Evolutionary conservation across 345 rosid species (phyloP), one percentile per base, ranked within the genome.

Genomic region (Eutrema heterophyllum): DNA sequence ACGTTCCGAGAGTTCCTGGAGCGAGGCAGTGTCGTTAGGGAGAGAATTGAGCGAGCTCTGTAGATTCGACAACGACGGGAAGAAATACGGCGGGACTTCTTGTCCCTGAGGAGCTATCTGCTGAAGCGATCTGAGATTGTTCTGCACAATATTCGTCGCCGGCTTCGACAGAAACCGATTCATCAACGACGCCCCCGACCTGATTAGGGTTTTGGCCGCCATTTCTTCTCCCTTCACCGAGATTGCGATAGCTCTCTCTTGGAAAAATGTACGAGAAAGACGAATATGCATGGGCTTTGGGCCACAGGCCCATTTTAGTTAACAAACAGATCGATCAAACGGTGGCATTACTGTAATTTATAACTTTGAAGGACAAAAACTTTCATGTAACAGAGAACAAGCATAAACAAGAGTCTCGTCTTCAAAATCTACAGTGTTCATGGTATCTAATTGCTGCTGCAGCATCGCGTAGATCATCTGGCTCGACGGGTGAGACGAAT

Each of bases 191-290:
- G 96, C 86, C 75, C 97, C 96, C n/a, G 75, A 73, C 39, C 84
- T 83, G 60, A 88, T 71, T 73, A 89, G 82, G 82, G 85, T 68
- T 85, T 84, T 93, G 35, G 92, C 69, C 80, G 97, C 86, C 98
- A 88, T 91, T 62, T 32, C 52, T 49, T 33, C 45, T 26, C 65
- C 38, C 67, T 69, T 53, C 67, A 38, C 60, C 71, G 70, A 62
- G 71, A 65, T 63, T 50, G 40, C 32, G 62, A 64, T 27, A 27
- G 51, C 36, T 0, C 39, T 40, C 35, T 40, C 32, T 12, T 27
- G 18, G 61, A 9, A 14, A 57, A 77, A 56, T 39, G 66, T 5
- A 57, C 48, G 68, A 64, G 55, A 49, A 27, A 18, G 67, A 57
- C 27, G 46, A 63, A 0, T 2, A 7, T 6, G 24, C 26, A 43